Base-by-base conservation (phyloP, 768 basidiomycete species). In the Phallus indusiatus region DNA sequence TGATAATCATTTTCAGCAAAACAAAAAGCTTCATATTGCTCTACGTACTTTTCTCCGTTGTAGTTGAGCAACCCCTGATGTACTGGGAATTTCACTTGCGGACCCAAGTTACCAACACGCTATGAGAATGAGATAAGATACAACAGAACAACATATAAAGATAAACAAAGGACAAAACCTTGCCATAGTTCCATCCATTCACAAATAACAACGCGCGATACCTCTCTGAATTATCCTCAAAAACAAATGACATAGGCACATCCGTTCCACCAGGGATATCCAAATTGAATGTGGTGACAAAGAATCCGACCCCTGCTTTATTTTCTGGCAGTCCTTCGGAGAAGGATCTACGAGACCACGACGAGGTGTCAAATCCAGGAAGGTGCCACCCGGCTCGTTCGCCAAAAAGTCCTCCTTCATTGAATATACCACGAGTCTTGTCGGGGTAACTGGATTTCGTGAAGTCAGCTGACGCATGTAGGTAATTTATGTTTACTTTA, bases 111-210 rank as follows among this genome's bases (percentile, higher is more conserved):
- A 33, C 49, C 57, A 20, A 59, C 57, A 34, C 57, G 57, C 57
- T 59, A 47, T 17, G 21, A 20, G 5, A 2, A 11, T 8, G 18
- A 35, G n/a, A 33, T 36, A 36, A 14, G 24, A 6, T 28, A 1
- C 55, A 20, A 21, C 18, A 10, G 18, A 20, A 12, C 8, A 35
- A 7, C n/a, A 20, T 18, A 52, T 35, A 60, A 34, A 3, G 18
- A 11, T 10, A 34, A 28, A 33, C 46, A 59, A 12, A 36, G 35
- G 14, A 68, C 78, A 60, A n/a, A 61, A 82, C 87, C 71, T 90
- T 91, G 9, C 90, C 90, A 81, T 88, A 88, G 81, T 86, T 85
- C 90, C 90, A 93, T 12, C 90, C 90, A 64, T 93, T 91, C 18
- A 92, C 85, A 60, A 88, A 91, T 47, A 92, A 64, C 48, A 82